Evolutionary conservation across 345 rosid species (phyloP).

Genomic region (Lepidium sativum): DNA sequence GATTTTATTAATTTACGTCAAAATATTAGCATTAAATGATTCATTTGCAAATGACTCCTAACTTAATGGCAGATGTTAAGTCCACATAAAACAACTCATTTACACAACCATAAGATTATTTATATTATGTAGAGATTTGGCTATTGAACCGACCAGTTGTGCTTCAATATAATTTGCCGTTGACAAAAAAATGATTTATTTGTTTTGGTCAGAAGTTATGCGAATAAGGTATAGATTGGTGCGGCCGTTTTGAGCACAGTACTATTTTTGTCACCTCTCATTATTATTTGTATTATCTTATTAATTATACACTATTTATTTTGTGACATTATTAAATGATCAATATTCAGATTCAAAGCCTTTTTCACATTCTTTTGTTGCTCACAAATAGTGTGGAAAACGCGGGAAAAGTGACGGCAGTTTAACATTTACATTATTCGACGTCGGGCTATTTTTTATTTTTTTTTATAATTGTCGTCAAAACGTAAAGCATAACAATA

Average conservation of each 20-base stretch:
- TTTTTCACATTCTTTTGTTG: conserved; percentile 4
- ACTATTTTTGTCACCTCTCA: conserved; percentile 1
- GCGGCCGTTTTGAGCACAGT: conserved; percentile 22
- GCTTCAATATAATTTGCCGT: too few relatives aligned
- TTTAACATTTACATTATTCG: conserved; percentile 15
- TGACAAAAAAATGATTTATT: not conserved
- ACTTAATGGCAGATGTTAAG: too few relatives aligned
- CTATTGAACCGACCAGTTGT: too few relatives aligned
- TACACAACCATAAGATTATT: too few relatives aligned
- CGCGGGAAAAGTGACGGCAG: conserved; percentile 26
- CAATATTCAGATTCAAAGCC: not conserved
- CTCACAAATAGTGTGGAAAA: conserved; percentile 24
- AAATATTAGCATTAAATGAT: too few relatives aligned
- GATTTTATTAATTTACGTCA: too few relatives aligned
- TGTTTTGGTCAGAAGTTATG: not conserved
- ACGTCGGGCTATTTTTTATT: not conserved
- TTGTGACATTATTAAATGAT: not conserved
- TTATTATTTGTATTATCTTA: conserved; percentile 14
- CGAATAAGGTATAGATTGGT: not conserved
- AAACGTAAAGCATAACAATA: conserved; percentile 24
- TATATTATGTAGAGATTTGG: too few relatives aligned
- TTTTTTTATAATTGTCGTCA: not conserved
- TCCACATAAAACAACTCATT: too few relatives aligned
- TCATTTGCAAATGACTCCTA: too few relatives aligned
- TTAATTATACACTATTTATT: not conserved